Base-by-base conservation (phyloP, 257 asterid species). In the Plantago elongata region DNA sequence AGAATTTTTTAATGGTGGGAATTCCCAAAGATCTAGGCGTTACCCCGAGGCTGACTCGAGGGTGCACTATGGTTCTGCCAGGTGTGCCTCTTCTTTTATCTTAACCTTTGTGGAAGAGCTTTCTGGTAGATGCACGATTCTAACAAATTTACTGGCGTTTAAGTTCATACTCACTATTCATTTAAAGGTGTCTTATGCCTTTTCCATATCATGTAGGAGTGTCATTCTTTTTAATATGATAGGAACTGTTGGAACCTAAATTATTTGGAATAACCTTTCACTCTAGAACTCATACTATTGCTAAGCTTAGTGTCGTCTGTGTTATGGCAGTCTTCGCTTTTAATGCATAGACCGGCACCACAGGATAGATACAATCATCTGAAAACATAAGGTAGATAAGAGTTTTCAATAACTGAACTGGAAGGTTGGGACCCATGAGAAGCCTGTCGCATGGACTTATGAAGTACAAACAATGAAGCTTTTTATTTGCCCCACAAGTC, bases 31-130 rank as follows among this genome's bases (percentile, higher is more conserved):
- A 65, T 45, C 73, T 17, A 88, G 82, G 57, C 81, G 71, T 64
- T 72, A 74, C 64, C 81, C 63, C 11, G 89, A 82, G 62, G 62
- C 95, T 38, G 88, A 81, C 70, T 70, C 70, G 47, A 78, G 86
- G 61, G 70, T 79, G 74, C 88, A 74, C 56, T 78, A 84, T 69
- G 85, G 84, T 71, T 67, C 86, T 76, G 69, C 72, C 73, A 93
- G 99, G 99, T 89, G 69, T 74, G 79, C 51, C 69, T 71, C 51
- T 49, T 52, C 42, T 54, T 61, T 50, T 30, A 7, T 15, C 56
- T 47, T 69, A 3, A 7, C 57, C 27, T 22, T 22, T 22, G 27
- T 22, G 27, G 27, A 51, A 52, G 40, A 18, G 43, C 43, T 29
- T 54, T 54, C 15, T 27, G 14, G 4, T 54, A 18, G 42, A n/a